A percentile compares a stretch with the other conserved stretches of the same genome.
phyloP scores from a whole-genome alignment of 257 asterid species.

The Henckelia pumila region DNA sequence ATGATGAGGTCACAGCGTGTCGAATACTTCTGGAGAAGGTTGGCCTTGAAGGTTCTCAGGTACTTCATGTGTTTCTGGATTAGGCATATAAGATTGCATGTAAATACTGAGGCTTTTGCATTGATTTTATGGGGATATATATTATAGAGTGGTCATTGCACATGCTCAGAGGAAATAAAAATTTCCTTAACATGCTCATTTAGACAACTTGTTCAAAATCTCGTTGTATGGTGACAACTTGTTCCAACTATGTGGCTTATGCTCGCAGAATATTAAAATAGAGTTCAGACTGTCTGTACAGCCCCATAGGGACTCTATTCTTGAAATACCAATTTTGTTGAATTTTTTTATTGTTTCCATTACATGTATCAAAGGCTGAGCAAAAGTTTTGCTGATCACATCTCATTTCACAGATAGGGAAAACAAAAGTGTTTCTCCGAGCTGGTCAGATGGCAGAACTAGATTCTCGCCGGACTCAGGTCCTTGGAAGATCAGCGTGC shows the following conservation, averaged over 20 bases:
- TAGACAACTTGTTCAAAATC: no score
- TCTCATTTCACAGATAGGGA: conserved; percentile 60
- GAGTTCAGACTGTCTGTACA: background rate
- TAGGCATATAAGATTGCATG: background rate
- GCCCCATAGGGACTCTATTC: background rate
- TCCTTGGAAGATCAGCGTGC: conserved; percentile 77
- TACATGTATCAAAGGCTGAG: conserved; percentile 9
- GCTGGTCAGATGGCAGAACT: conserved; percentile 95
- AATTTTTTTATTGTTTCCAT: background rate
- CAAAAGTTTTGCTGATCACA: conserved; percentile 3
- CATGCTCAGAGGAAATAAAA: background rate
- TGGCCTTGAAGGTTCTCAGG: conserved; percentile 68
- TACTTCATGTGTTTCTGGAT: conserved; percentile 22
- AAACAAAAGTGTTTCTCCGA: conserved; percentile 84
- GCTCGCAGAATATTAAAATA: background rate
- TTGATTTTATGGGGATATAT: background rate
- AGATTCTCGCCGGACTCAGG: conserved; percentile 61
- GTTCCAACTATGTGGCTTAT: background rate
- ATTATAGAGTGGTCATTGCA: background rate
- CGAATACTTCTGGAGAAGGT: conserved; percentile 54
- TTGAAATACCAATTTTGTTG: background rate
- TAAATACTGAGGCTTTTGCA: background rate
- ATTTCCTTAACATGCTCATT: background rate
- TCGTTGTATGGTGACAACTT: background rate
- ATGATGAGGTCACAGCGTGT: conserved; percentile 60